These are phyloP conservation scores for rapeseed (Brassica napus) DNA, from an alignment of 345 rosid species.

Conservation along the genomic window Da-Ae NC_063444.1:40039501-40040000, in stretches of 20 bases:
- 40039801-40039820: conserved; percentile 47
- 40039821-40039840: conserved; percentile 59
- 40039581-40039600: conserved; percentile 28
- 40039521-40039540: conserved; percentile 27
- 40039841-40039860: conserved; percentile 65
- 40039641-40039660: too few species aligned
- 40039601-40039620: conserved; percentile 2
- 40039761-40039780: conserved; percentile 42
- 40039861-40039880: conserved; percentile 78
- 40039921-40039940: conserved; percentile 43
- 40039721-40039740: neutral
- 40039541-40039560: conserved; percentile 23
- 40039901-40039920: conserved; percentile 64
- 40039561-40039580: conserved; percentile 34
- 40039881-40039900: conserved; percentile 83
- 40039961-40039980: conserved; percentile 61
- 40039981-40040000: conserved; percentile 57
- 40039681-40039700: too few species aligned
- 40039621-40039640: too few species aligned
- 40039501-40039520: too few species aligned
- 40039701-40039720: neutral
- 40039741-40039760: conserved; percentile 30
- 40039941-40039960: conserved; percentile 80
- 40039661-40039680: too few species aligned
- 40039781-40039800: conserved; percentile 29